phyloP scores from a whole-genome alignment of 108 stramenopile species.

The Epithemia pelagica region DNA sequence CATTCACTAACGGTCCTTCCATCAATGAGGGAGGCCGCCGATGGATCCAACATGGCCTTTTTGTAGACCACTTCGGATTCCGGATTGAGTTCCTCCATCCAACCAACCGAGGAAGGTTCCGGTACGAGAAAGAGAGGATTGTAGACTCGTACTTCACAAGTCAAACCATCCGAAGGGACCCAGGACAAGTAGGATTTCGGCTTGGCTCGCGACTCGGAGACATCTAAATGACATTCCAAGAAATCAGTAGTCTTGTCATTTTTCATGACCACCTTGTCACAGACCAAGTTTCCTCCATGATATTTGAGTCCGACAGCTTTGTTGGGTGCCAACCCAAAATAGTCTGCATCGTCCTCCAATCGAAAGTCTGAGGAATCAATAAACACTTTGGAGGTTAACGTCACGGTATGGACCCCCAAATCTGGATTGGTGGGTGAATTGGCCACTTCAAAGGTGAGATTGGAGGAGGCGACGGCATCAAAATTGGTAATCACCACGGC shows the following conservation, averaged over 20 bases:
- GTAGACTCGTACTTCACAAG: slow-evolving; percentile 88
- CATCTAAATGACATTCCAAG: slow-evolving; percentile 64
- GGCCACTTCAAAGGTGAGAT: slow-evolving; percentile 58
- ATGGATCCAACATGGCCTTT: slow-evolving; percentile 73
- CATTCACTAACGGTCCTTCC: slow-evolving; percentile 45
- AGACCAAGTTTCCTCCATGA: slow-evolving; percentile 72
- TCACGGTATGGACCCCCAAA: slow-evolving; percentile 74
- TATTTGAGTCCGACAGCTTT: slow-evolving; percentile 94
- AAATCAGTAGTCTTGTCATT: slow-evolving; percentile 8
- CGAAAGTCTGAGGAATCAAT: slow-evolving; percentile 91
- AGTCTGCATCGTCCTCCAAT: slow-evolving; percentile 65
- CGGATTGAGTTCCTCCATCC: slow-evolving; percentile 91
- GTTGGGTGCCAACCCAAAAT: slow-evolving; percentile 89
- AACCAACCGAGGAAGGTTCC: slow-evolving; percentile 67
- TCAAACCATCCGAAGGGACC: slow-evolving; percentile 64
- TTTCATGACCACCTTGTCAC: slow-evolving; percentile 44
- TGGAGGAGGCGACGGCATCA: slow-evolving; percentile 23
- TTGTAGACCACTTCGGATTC: slow-evolving; percentile 71
- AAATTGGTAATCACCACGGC: slow-evolving; percentile 76
- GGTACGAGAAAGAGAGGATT: slow-evolving; percentile 85
- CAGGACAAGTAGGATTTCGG: slow-evolving; percentile 78
- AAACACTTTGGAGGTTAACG: slow-evolving; percentile 73
- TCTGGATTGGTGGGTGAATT: slow-evolving; percentile 83
- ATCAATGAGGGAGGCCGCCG: slow-evolving; percentile 52
- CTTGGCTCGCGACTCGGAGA: slow-evolving; percentile 46